Evolutionary conservation across 108 stramenopile genomes (phyloP), one percentile per base, ranked within the genome.

Genomic region (Parietichytrium sp.): DNA sequence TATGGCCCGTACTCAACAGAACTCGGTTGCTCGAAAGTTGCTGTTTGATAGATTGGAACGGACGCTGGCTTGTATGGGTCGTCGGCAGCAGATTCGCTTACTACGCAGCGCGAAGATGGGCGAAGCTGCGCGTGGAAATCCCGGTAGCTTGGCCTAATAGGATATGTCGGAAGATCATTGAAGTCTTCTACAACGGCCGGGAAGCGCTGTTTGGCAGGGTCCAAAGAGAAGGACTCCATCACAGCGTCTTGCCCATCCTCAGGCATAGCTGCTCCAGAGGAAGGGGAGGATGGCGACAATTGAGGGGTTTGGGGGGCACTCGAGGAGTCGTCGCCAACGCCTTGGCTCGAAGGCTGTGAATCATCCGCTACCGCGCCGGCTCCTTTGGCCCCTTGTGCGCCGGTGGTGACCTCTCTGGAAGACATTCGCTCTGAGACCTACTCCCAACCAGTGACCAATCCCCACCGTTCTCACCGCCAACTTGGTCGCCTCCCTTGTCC

Each of bases 21-120:
- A 7, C 18, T 51, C 4, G 79, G 79, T 8, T 80, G 79, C 55
- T 13, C 54, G 54, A 80, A 84, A 4, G 84, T 84, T 4, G 54
- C 49, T 25, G 84, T 81, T 61, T 81, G 80, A 29, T 84, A 84
- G 80, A 84, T 81, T 10, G 84, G 84, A 54, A 81, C 53, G 29
- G 53, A 55, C 23, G 79, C 18, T 6, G 84, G 61, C 36, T 55
- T 23, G 80, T 84, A 54, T 15, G 84, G 84, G 55, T 84, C 79
- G 4, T 27, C 50, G 1, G 79, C 50, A 8, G 29, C 26, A 13
- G 50, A 49, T 49, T 80, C 50, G 51, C 50, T 51, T 15, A 80
- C 79, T 7, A 80, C 79, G 29, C 16, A 18, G 20, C 47, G 79
- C 3, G 29, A 36, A 4, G 79, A 23, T 2, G 79, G 49, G 16